Percentiles rank a stretch among this genome's conserved stretches.
phyloP scores from a whole-genome alignment of 768 basidiomycete species.

The Mycena venus region DNA sequence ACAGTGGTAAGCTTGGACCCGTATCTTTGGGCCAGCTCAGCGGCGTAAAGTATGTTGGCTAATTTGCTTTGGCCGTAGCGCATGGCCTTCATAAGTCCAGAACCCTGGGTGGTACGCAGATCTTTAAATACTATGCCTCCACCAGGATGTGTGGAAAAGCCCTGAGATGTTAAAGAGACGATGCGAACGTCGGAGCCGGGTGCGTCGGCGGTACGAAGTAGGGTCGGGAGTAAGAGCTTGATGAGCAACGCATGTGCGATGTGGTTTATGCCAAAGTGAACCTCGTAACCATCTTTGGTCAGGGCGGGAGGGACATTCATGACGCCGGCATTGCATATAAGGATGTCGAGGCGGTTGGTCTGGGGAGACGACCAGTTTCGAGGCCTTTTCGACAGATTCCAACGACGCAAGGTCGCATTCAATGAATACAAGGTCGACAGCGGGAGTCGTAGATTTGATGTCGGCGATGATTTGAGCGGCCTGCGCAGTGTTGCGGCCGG shows the following conservation, averaged over 20 bases:
- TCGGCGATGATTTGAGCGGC: constrained; percentile 5
- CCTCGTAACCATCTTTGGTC: constrained; percentile 31
- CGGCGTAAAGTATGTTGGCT: constrained; percentile 23
- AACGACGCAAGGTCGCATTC: constrained; percentile 29
- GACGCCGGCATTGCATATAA: constrained; percentile 26
- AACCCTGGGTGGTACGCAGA: constrained; percentile 23
- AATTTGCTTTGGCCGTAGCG: constrained; percentile 31
- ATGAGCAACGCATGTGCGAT: constrained; percentile 60
- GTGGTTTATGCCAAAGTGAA: constrained; percentile 32
- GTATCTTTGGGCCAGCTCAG: constrained; percentile 20
- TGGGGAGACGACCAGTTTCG: constrained; percentile 8
- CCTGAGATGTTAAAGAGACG: constrained; percentile 28
- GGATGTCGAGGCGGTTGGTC: constrained; percentile 29
- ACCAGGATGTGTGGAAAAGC: neutral
- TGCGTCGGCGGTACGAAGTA: constrained; percentile 5
- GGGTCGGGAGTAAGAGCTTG: constrained; percentile 58
- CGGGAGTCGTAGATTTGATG: neutral
- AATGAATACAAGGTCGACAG: constrained; percentile 13
- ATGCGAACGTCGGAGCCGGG: constrained; percentile 52
- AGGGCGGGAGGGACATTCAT: constrained; percentile 31
- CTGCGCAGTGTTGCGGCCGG: constrained; percentile 23
- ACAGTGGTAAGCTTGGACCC: constrained; percentile 19
- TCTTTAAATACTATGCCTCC: constrained; percentile 23
- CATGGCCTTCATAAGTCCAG: neutral
- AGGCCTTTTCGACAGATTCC: constrained; percentile 22